These are phyloP conservation scores for Podospora pseudoanserina DNA, from an alignment of 495 filamentous ascomycete species.

Conservation along the genomic window DNA sequence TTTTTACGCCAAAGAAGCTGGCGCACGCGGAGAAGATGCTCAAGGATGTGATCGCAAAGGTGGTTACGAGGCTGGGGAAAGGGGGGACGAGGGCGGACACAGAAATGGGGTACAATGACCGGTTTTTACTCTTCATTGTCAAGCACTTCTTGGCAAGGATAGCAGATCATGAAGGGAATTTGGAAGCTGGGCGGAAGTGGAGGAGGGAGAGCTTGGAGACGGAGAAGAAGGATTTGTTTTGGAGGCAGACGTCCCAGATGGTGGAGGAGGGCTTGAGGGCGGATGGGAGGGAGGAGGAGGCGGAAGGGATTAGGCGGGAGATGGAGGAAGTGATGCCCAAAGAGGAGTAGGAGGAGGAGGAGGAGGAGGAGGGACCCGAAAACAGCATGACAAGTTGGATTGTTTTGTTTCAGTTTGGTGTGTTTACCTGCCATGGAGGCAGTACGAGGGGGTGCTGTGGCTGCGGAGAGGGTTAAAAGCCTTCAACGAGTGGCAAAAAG, in stretches of 20 bases:
- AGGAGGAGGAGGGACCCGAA: neutral
- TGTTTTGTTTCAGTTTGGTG: neutral
- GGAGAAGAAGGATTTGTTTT: conserved; percentile 26
- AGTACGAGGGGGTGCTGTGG: neutral
- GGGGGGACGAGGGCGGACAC: conserved; percentile 5
- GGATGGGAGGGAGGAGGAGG: conserved; percentile 21
- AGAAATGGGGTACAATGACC: conserved; percentile 19
- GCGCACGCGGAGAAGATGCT: conserved; percentile 19
- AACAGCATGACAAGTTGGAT: neutral
- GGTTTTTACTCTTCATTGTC: conserved; percentile 31
- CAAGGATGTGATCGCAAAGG: neutral
- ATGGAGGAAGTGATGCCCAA: neutral
- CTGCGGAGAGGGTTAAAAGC: neutral
- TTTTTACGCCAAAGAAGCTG: conserved; percentile 21
- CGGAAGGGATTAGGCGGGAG: conserved; percentile 21
- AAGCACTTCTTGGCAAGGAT: conserved; percentile 30
- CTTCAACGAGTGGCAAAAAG: neutral
- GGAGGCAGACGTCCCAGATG: conserved; percentile 27
- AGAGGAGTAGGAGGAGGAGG: neutral
- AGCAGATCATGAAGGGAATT: conserved; percentile 21
- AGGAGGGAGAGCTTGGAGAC: conserved; percentile 17
- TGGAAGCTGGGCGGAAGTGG: conserved; percentile 11
- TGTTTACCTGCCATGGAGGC: neutral
- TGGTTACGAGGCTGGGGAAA: conserved; percentile 15
- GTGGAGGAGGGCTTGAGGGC: conserved; percentile 25